Conservation (phyloP, 2,329 filamentous ascomycete genomes). For the Scopulariopsis brevicaulis region DNA sequence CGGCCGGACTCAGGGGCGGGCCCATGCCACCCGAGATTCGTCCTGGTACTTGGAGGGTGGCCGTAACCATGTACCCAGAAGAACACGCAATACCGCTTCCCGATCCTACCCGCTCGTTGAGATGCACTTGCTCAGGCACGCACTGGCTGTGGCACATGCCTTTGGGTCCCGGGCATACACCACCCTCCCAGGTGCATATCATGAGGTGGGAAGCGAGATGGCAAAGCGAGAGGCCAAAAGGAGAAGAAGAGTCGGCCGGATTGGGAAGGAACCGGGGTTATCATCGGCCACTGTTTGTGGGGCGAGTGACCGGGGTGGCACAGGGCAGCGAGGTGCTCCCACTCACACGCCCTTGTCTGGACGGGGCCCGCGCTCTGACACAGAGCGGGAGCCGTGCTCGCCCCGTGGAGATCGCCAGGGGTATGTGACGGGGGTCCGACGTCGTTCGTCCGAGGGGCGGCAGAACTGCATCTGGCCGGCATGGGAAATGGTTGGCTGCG, state of each 20-base stretch:
- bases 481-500: neutral
- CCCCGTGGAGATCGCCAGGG: neutral
- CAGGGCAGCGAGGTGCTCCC: neutral
- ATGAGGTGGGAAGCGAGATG: neutral
- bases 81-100: neutral
- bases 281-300: neutral
- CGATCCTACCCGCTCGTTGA: neutral
- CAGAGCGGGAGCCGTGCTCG: neutral
- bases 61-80: neutral
- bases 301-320: neutral
- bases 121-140: neutral
- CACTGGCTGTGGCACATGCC: neutral
- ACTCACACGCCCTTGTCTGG: neutral
- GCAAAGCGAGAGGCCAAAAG: neutral
- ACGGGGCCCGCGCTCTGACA: neutral
- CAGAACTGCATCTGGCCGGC: neutral
- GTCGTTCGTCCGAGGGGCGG: neutral
- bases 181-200: neutral
- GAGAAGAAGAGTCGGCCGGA: neutral
- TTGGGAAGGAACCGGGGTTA: neutral
- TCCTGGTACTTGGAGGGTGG: neutral
- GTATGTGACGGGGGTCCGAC: neutral
- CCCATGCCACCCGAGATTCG: neutral
- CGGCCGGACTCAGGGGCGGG: neutral
- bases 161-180: neutral